phyloP scores from a whole-genome alignment of 1,139 yeast genomes.

The Lodderomyces elongisporus region DNA sequence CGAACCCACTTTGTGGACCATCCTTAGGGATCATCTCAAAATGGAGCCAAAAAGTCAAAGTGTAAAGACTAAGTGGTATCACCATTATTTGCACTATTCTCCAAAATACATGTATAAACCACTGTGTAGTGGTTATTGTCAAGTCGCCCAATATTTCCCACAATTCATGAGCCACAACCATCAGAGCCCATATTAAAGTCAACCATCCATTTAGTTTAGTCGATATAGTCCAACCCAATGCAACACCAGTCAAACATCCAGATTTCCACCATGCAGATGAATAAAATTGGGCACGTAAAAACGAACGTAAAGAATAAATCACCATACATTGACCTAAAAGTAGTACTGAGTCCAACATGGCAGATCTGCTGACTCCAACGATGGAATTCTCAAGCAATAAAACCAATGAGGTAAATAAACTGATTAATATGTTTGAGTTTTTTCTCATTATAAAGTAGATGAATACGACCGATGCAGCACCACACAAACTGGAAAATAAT shows the following conservation, averaged over 20 bases:
- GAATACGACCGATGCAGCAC: slow-evolving; percentile 40
- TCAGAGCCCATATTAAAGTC: slow-evolving; percentile 47
- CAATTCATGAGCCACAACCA: slow-evolving; percentile 36
- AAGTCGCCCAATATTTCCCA: slow-evolving; percentile 62
- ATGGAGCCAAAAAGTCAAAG: slow-evolving; percentile 46
- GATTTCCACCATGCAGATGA: slow-evolving; percentile 40
- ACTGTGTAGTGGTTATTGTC: slow-evolving; percentile 24
- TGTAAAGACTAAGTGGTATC: slow-evolving; percentile 49
- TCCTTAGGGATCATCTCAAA: slow-evolving; percentile 39
- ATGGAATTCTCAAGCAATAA: slow-evolving; percentile 52
- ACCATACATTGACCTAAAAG: slow-evolving; percentile 42
- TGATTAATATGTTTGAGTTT: slow-evolving; percentile 38
- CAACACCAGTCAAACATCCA: slow-evolving; percentile 35
- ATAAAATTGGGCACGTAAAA: slow-evolving; percentile 28
- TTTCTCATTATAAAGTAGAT: slow-evolving; percentile 48
- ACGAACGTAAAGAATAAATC: slow-evolving; percentile 31
- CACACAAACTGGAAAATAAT: slow-evolving; percentile 31
- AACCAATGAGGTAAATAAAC: slow-evolving; percentile 42
- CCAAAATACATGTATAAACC: slow-evolving; percentile 27
- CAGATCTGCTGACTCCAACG: slow-evolving; percentile 44
- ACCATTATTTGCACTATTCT: slow-evolving; percentile 33
- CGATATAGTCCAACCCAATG: slow-evolving; percentile 49
- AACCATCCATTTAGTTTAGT: slow-evolving; percentile 52
- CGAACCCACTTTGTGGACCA: slow-evolving; percentile 48
- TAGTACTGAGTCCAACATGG: slow-evolving; percentile 49